Evolutionary conservation across 2,329 filamentous ascomycete species (phyloP).

Genomic region (Scedosporium minutisporum): DNA sequence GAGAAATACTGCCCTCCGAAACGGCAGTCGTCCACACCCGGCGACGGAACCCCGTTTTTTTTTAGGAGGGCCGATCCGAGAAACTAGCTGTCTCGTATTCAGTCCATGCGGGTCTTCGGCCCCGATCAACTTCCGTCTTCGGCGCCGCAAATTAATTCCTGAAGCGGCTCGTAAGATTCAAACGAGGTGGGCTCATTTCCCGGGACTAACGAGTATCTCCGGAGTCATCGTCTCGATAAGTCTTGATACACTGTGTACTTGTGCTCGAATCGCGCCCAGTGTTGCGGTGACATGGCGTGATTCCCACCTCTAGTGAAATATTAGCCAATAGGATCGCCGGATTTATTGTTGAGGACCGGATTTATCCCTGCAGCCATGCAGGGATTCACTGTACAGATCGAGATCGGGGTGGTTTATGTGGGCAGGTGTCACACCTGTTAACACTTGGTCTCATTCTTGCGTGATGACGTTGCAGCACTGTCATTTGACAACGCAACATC

Average conservation of each 20-base stretch:
- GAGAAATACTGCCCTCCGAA: not conserved
- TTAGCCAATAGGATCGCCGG: not conserved
- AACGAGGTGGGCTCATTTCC: not conserved
- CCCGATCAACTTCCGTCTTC: not conserved
- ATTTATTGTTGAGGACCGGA: not conserved
- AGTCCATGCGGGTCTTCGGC: not conserved
- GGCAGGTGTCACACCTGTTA: no score
- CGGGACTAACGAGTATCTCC: slow-evolving; percentile 2
- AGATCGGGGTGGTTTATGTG: no score
- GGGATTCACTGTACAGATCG: not conserved
- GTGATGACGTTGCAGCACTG: no score
- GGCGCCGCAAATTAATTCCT: not conserved
- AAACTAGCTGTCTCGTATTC: not conserved
- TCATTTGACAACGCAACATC: no score
- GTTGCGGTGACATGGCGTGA: not conserved
- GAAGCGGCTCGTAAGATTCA: not conserved
- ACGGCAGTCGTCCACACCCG: not conserved
- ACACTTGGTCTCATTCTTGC: no score
- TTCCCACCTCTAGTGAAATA: not conserved
- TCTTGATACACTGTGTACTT: slow-evolving; percentile 1
- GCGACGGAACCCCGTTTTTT: not conserved
- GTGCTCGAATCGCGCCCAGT: not conserved
- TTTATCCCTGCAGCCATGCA: not conserved
- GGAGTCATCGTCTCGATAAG: not conserved
- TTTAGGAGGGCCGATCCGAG: not conserved